phyloP scores from a whole-genome alignment of 2,329 filamentous ascomycete species.

The Cytospora piceicola region DNA sequence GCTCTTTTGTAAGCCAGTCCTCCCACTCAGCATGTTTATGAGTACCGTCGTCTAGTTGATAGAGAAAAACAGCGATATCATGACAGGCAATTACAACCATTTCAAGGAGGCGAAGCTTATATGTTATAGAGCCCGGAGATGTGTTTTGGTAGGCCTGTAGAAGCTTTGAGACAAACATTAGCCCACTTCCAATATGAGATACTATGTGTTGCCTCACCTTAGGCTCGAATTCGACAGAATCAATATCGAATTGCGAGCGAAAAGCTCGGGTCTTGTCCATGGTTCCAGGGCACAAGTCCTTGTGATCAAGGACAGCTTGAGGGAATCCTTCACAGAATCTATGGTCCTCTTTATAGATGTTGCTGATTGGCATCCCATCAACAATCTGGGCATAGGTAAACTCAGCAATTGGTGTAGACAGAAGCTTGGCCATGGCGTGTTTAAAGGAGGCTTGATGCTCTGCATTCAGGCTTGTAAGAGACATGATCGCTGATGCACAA shows the following conservation, averaged over 20 bases:
- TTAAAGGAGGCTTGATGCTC: slow-evolving; percentile 5
- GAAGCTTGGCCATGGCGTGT: slow-evolving; percentile 6
- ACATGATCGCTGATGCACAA: slow-evolving; percentile 6
- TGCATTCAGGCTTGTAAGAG: slow-evolving; percentile 3
- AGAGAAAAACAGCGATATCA: slow-evolving; percentile 37
- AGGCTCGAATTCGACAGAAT: slow-evolving; percentile 4
- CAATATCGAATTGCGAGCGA: slow-evolving; percentile 15
- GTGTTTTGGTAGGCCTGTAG: slow-evolving; percentile 35
- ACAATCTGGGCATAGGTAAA: slow-evolving; percentile 19
- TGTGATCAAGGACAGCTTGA: slow-evolving; percentile 16
- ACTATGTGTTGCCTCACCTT: not conserved
- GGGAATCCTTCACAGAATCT: not conserved
- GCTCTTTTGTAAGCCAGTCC: slow-evolving; percentile 5
- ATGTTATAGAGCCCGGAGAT: slow-evolving; percentile 34
- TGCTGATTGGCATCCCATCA: slow-evolving; percentile 13
- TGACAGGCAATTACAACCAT: slow-evolving; percentile 38
- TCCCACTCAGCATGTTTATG: slow-evolving; percentile 35
- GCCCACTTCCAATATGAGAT: not conserved
- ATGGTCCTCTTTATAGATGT: not conserved
- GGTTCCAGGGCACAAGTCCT: slow-evolving; percentile 24
- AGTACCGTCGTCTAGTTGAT: slow-evolving; percentile 30
- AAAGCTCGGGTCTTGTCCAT: slow-evolving; percentile 23
- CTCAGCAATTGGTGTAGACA: slow-evolving; percentile 12
- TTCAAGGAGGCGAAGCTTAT: slow-evolving; percentile 40
- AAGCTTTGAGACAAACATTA: slow-evolving; percentile 31